These are phyloP conservation scores for Argentina anserina DNA, from an alignment of 306 rosid genomes.

Conservation along the genomic window DNA sequence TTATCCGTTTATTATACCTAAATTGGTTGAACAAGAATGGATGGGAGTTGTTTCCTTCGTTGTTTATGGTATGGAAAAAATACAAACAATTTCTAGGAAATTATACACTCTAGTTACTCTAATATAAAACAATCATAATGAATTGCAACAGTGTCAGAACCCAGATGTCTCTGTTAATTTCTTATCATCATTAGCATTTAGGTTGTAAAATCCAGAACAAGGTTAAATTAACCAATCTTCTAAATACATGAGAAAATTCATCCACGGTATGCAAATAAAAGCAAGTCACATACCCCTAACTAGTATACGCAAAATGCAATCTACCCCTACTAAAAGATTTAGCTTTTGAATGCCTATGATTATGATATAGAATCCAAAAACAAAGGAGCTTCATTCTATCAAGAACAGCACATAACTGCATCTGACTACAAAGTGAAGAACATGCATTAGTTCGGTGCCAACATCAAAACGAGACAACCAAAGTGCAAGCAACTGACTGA, in stretches of 20 bases:
- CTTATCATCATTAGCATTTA: background rate
- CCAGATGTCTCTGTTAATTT: background rate
- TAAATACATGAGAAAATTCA: background rate
- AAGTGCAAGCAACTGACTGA: background rate
- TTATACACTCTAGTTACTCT: background rate
- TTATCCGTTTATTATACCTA: no score
- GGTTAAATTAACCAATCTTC: background rate
- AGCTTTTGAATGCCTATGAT: background rate
- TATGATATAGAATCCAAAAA: background rate
- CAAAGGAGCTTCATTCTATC: background rate
- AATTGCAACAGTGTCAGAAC: background rate
- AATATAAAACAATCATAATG: background rate
- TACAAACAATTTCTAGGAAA: no score
- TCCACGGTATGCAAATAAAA: background rate
- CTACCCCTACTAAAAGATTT: background rate
- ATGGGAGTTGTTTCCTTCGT: no score
- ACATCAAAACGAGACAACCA: background rate
- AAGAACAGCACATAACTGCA: background rate
- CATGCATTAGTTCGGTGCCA: background rate
- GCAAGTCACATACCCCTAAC: background rate
- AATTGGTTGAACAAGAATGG: no score
- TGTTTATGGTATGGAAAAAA: background rate
- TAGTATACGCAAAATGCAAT: background rate
- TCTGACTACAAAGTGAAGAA: background rate
- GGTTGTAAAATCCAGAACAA: background rate